phyloP scores from a whole-genome alignment of 192 early-diverging fungal species.

The Dimargaris verticillata region DNA sequence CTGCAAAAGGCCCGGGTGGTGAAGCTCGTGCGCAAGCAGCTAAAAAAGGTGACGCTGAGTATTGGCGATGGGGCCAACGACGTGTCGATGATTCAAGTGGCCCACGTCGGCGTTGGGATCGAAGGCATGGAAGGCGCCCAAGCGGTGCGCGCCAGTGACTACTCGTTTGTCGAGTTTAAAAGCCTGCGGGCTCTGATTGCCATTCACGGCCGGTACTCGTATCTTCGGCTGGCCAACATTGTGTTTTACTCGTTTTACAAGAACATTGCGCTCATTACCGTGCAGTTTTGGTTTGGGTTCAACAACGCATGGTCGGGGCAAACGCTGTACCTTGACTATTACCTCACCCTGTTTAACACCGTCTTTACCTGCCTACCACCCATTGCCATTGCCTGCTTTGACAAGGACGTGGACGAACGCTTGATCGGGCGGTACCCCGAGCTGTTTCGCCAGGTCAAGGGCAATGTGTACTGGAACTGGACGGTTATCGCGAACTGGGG shows the following conservation, averaged over 20 bases:
- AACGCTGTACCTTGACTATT: conserved; percentile 56
- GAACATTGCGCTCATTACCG: conserved; percentile 60
- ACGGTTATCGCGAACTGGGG: conserved; percentile 35
- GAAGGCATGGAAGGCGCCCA: conserved; percentile 76
- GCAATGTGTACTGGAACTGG: conserved; percentile 35
- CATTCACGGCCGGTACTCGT: conserved; percentile 81
- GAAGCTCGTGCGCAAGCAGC: conserved; percentile 31
- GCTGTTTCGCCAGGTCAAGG: conserved; percentile 47
- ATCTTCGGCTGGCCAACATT: conserved; percentile 63
- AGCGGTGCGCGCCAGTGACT: conserved; percentile 74
- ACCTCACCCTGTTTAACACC: conserved; percentile 67
- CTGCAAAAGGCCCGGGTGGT: conserved; percentile 82
- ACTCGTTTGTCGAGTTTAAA: conserved; percentile 79
- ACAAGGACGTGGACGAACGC: conserved; percentile 54
- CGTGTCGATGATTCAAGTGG: conserved; percentile 89
- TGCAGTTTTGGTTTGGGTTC: conserved; percentile 59
- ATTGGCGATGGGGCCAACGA: conserved; percentile 94
- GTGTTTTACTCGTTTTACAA: conserved; percentile 81
- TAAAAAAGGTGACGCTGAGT: conserved; percentile 44
- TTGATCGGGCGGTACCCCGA: conserved; percentile 52
- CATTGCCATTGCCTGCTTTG: conserved; percentile 64
- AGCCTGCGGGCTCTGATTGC: conserved; percentile 64
- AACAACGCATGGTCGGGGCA: conserved; percentile 54
- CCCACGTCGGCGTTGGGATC: conserved; percentile 85
- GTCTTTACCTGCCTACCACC: conserved; percentile 67